Conservation (phyloP, 129 eudicot genomes). For the Lactuca saligna region DNA sequence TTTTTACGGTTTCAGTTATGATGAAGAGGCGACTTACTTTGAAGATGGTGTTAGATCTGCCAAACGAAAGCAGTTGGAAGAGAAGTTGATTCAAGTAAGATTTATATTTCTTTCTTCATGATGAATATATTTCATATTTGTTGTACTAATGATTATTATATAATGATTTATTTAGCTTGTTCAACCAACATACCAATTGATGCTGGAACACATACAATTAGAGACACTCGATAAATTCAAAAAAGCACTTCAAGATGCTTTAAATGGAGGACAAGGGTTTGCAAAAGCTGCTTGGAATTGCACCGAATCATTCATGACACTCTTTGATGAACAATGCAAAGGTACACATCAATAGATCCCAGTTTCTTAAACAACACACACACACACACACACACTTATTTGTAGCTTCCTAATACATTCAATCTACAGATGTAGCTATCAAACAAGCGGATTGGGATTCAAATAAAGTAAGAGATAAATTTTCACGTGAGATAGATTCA, state of each 20-base stretch:
- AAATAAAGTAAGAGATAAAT: slow-evolving; percentile 67
- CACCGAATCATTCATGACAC: slow-evolving; percentile 40
- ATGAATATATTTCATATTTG: slow-evolving; percentile 17
- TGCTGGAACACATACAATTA: slow-evolving; percentile 83
- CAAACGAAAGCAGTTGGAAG: slow-evolving; percentile 87
- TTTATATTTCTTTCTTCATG: background rate
- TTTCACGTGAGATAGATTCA: slow-evolving; percentile 88
- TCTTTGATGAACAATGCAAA: slow-evolving; percentile 78
- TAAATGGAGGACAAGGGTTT: slow-evolving; percentile 79
- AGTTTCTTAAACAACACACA: slow-evolving; percentile 13
- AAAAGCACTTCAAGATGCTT: slow-evolving; percentile 69
- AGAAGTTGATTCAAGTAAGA: slow-evolving; percentile 84
- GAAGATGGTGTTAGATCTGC: slow-evolving; percentile 89
- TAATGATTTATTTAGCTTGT: slow-evolving; percentile 56
- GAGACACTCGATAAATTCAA: slow-evolving; percentile 76
- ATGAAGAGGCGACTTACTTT: slow-evolving; percentile 86
- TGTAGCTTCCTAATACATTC: slow-evolving; percentile 1
- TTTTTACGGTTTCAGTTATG: slow-evolving; percentile 54
- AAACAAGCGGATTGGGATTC: slow-evolving; percentile 88
- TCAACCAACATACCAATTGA: slow-evolving; percentile 73
- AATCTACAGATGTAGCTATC: slow-evolving; percentile 67
- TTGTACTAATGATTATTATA: slow-evolving; percentile 15
- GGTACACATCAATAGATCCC: slow-evolving; percentile 39
- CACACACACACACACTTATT: background rate
- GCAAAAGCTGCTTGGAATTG: slow-evolving; percentile 70